phyloP scores from a whole-genome alignment of 2,329 filamentous ascomycete genomes.

The Talaromyces sp. region DNA sequence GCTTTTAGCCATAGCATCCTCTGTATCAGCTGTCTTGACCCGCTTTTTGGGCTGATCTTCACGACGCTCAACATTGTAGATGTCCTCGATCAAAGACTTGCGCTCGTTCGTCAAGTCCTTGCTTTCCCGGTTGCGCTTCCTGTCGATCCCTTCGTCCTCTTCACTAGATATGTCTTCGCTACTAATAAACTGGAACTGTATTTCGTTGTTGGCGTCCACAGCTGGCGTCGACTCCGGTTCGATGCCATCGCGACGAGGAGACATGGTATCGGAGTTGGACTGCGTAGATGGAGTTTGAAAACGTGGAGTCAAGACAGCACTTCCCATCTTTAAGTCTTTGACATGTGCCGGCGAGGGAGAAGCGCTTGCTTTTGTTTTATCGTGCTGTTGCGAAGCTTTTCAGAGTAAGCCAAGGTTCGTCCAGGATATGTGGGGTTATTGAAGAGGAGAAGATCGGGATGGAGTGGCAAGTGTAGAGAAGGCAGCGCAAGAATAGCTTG shows the following conservation, averaged over 20 bases:
- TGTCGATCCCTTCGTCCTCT: constrained; percentile 19
- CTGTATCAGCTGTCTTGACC: constrained; percentile 50
- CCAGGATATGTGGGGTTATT: neutral
- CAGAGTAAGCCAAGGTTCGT: constrained; percentile 2
- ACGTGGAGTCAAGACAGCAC: neutral
- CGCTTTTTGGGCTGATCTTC: constrained; percentile 59
- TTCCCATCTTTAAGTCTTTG: neutral
- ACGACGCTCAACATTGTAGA: constrained; percentile 70
- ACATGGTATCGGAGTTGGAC: neutral
- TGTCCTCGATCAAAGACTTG: constrained; percentile 58
- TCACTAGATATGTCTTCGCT: constrained; percentile 18
- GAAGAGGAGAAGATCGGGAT: neutral
- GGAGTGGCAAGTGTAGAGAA: neutral
- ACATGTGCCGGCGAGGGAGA: neutral
- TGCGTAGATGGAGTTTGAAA: neutral
- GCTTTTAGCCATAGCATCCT: constrained; percentile 40
- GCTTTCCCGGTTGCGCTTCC: constrained; percentile 27
- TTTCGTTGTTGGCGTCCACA: neutral
- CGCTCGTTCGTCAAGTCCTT: constrained; percentile 3
- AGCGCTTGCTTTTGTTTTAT: constrained; percentile 1
- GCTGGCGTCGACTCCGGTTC: neutral
- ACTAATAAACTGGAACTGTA: constrained; percentile 29
- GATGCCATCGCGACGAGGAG: neutral
- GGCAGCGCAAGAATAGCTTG: neutral
- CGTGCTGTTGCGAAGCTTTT: constrained; percentile 6